These are phyloP conservation scores for Eucalyptus marginata DNA, from an alignment of 345 rosid genomes.

Conservation along the genomic window DNA sequence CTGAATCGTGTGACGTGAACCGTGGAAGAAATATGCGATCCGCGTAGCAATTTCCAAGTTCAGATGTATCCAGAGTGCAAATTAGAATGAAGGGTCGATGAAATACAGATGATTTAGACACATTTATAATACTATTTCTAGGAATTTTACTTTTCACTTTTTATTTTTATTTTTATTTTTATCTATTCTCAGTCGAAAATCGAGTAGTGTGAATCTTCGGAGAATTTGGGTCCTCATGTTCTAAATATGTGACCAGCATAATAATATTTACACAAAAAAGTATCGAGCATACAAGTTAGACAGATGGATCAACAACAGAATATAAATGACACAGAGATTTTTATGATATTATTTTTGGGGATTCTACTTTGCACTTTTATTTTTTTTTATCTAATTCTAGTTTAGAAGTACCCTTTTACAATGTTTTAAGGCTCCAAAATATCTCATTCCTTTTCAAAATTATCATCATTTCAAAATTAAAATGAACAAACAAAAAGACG, in stretches of 20 bases:
- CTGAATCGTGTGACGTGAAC: no score
- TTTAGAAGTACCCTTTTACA: background rate
- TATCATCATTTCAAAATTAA: background rate
- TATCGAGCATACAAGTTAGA: fast-evolving
- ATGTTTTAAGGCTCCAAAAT: background rate
- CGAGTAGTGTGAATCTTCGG: fast-evolving
- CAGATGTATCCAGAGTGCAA: no score
- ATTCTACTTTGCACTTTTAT: background rate
- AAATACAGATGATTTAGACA: fast-evolving
- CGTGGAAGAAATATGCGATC: no score
- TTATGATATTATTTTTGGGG: no score
- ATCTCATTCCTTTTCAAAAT: background rate
- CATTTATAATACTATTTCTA: no score
- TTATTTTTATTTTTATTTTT: no score
- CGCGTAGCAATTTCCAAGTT: no score
- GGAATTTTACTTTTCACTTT: no score
- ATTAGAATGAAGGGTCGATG: no score
- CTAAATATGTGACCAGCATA: background rate
- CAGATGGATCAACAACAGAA: fast-evolving
- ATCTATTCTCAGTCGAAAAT: fast-evolving
- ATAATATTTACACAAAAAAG: fast-evolving
- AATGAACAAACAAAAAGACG: background rate
- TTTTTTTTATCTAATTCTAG: background rate
- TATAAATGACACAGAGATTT: fast-evolving
- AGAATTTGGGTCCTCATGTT: background rate